phyloP scores from a whole-genome alignment of 2,329 filamentous ascomycete species.

The Chaetothyriales sp. region DNA sequence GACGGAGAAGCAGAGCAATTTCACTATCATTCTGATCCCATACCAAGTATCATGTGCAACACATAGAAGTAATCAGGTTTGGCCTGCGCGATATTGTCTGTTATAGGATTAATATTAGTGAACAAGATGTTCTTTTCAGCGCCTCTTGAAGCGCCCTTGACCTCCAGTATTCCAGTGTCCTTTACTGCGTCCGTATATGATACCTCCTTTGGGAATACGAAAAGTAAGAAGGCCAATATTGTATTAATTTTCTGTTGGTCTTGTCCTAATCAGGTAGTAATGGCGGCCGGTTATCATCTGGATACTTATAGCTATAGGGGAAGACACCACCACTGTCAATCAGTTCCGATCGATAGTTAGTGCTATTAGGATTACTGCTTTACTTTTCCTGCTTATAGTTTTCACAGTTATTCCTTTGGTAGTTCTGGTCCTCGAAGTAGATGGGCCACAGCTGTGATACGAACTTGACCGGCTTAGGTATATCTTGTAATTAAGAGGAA shows the following conservation, averaged over 20 bases:
- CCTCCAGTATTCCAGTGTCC: conserved; percentile 16
- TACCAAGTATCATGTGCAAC: no score
- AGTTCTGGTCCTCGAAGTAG: conserved; percentile 9
- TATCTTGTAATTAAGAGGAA: conserved; percentile 7
- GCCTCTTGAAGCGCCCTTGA: no score
- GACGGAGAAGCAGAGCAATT: no score
- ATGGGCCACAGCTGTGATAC: neutral
- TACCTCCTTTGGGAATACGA: conserved; percentile 18
- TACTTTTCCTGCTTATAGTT: no score
- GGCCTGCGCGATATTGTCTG: conserved; percentile 16
- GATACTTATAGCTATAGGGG: conserved; percentile 4
- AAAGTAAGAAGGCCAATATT: conserved; percentile 15
- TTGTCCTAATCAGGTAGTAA: no score
- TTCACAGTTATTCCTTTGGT: conserved; percentile 19
- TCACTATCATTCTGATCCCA: no score
- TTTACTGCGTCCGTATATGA: conserved; percentile 21
- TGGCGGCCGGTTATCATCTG: no score
- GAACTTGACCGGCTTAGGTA: conserved; percentile 12
- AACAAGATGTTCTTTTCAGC: conserved; percentile 21
- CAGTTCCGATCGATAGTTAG: conserved; percentile 26
- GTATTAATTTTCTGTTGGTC: no score
- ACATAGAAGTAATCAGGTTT: conserved; percentile 24
- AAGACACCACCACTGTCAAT: conserved; percentile 24
- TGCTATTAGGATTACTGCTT: conserved; percentile 15
- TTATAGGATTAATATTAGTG: conserved; percentile 26